Conservation (phyloP, 768 basidiomycete genomes). For the Leucocoprinus leucothites region DNA sequence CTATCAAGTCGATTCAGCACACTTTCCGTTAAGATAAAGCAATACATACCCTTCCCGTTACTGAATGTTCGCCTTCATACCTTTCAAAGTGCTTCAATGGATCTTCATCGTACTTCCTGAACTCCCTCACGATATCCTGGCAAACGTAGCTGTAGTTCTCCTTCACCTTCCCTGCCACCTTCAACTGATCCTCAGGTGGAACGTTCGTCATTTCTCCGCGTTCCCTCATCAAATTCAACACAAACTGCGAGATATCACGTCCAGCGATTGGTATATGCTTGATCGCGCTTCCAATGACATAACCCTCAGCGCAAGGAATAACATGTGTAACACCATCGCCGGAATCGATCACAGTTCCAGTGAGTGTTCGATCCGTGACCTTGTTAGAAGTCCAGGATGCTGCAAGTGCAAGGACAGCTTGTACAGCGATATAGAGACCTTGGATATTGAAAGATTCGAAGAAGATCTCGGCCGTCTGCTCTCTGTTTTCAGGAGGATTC, state of each 20-base stretch:
- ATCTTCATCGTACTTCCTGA: conserved; percentile 95
- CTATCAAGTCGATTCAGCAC: conserved; percentile 33
- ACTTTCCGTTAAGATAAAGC: neutral
- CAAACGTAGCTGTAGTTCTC: conserved; percentile 99
- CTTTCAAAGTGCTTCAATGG: conserved; percentile 94
- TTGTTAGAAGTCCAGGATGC: conserved; percentile 95
- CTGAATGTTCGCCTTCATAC: conserved; percentile 90
- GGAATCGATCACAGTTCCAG: conserved; percentile 97
- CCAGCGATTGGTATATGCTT: conserved; percentile 99
- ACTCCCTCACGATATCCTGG: conserved; percentile 98
- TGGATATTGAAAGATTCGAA: conserved; percentile 99
- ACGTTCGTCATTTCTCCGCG: conserved; percentile 89
- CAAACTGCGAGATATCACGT: conserved; percentile 95
- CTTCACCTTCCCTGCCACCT: conserved; percentile 91
- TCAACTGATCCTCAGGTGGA: conserved; percentile 92
- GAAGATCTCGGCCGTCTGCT: conserved; percentile 99
- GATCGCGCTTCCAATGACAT: conserved; percentile 98
- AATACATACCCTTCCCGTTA: conserved; percentile 77
- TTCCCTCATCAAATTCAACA: conserved; percentile 93
- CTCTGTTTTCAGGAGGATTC: conserved; percentile 97
- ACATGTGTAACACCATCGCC: conserved; percentile 99
- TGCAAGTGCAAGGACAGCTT: conserved; percentile 96
- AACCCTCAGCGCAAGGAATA: conserved; percentile 94
- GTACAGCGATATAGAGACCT: conserved; percentile 97
- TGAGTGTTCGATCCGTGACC: conserved; percentile 86